phyloP scores from a whole-genome alignment of 257 asterid genomes.

The Gentiana macrophylla region DNA sequence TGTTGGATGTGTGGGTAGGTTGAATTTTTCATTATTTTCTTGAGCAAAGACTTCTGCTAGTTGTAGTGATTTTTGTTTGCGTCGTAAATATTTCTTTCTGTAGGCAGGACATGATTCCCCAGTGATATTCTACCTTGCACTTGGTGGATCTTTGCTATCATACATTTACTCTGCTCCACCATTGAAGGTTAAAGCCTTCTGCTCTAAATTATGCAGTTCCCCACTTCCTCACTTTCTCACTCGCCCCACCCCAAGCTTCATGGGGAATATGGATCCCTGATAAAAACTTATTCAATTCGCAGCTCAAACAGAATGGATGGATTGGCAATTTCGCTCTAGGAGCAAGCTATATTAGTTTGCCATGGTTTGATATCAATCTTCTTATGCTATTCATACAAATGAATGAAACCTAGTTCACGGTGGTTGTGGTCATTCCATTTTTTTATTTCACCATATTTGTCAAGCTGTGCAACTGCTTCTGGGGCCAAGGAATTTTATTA shows the following conservation, averaged over 20 bases:
- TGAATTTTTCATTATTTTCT: constrained; percentile 7
- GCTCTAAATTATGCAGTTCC: constrained; percentile 8
- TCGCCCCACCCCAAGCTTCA: background rate
- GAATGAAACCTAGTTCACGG: background rate
- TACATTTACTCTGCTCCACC: constrained; percentile 99
- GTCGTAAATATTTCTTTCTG: constrained; percentile 12
- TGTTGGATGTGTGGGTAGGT: constrained; percentile 90
- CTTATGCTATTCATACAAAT: constrained; percentile 7
- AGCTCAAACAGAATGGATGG: constrained; percentile 99
- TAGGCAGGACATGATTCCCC: constrained; percentile 94
- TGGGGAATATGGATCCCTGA: no score
- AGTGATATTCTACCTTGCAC: constrained; percentile 74
- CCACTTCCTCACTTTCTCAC: background rate
- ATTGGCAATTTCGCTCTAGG: constrained; percentile 95
- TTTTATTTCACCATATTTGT: no score
- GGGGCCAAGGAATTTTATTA: no score
- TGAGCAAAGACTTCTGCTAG: no score
- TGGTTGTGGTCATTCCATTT: no score
- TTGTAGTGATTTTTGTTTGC: no score
- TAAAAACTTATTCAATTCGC: constrained; percentile 15
- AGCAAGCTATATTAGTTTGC: constrained; percentile 93
- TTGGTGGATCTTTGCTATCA: constrained; percentile 92
- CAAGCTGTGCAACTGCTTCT: no score
- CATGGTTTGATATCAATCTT: constrained; percentile 46
- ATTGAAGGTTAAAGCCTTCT: constrained; percentile 46